Percentiles rank a stretch among this genome's conserved stretches.
These are phyloP conservation scores for Lolium perenne DNA, from an alignment of 176 grass and related monocot species.

Conservation along the genomic window DNA sequence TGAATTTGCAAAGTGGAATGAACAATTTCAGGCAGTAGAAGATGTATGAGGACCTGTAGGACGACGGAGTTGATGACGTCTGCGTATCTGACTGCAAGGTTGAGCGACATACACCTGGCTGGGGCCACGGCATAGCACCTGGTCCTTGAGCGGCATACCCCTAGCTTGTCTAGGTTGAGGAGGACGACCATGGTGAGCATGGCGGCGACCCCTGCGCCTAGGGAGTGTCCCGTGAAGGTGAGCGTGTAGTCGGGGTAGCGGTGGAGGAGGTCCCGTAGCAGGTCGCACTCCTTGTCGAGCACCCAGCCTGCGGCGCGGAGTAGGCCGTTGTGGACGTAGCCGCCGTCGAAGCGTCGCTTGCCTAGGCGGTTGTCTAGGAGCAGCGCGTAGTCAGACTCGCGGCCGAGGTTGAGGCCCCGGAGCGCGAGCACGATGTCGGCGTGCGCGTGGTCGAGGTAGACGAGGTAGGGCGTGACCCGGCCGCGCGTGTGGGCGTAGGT, in stretches of 20 bases:
- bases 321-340: slow-evolving; percentile 89
- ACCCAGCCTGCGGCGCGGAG: slow-evolving; percentile 77
- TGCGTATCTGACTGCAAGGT: slow-evolving; percentile 85
- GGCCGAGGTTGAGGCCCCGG: slow-evolving; percentile 74
- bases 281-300: slow-evolving; percentile 75
- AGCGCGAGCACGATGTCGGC: slow-evolving; percentile 79
- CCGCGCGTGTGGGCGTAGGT: slow-evolving; percentile 69
- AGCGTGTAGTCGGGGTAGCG: slow-evolving; percentile 67
- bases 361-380: slow-evolving; percentile 87
- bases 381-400: slow-evolving; percentile 81
- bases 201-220: slow-evolving; percentile 76
- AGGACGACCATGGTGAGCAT: slow-evolving; percentile 82
- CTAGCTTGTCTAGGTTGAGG: slow-evolving; percentile 80
- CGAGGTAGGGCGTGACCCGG: slow-evolving; percentile 78
- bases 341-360: slow-evolving; percentile 78
- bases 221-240: slow-evolving; percentile 78
- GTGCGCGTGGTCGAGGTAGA: slow-evolving; percentile 84
- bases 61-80: slow-evolving; percentile 91
- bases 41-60: slow-evolving; percentile 53
- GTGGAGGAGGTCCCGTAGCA: slow-evolving; percentile 62
- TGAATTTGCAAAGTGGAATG: no score
- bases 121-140: slow-evolving; percentile 83
- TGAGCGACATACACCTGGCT: slow-evolving; percentile 89
- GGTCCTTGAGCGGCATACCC: slow-evolving; percentile 40
- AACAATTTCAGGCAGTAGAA: no score